Percentiles rank a stretch among this genome's conserved stretches.
Evolutionary conservation across 345 rosid species (phyloP).

Genomic region (Pelargonium nanum): DNA sequence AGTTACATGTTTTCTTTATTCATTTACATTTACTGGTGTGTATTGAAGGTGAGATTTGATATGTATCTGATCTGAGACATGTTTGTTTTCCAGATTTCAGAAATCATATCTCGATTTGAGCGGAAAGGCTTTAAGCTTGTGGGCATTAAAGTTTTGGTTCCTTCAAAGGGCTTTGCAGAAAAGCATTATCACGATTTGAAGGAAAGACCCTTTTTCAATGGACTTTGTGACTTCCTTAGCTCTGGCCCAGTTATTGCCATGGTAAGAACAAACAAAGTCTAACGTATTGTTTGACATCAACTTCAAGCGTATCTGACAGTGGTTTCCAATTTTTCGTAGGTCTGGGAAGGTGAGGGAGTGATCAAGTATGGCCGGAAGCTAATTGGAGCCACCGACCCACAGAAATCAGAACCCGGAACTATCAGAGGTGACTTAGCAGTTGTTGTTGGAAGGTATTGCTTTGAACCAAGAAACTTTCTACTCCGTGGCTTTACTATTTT

Average conservation of each 20-base stretch:
- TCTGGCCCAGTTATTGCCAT: conserved; percentile 97
- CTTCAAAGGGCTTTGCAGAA: conserved; percentile 81
- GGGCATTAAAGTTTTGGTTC: conserved; percentile 64
- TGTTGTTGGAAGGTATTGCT: conserved; percentile 71
- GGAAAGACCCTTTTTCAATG: conserved; percentile 91
- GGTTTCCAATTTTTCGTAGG: conserved; percentile 29
- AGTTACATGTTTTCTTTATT: background rate
- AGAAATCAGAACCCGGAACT: conserved; percentile 96
- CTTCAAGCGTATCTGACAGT: background rate
- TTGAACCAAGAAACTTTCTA: background rate
- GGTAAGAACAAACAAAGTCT: conserved; percentile 34
- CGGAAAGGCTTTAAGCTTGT: conserved; percentile 98
- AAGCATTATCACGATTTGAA: conserved; percentile 87
- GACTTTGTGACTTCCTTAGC: conserved; percentile 92
- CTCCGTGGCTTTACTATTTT: background rate
- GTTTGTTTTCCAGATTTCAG: conserved; percentile 50
- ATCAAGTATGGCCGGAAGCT: conserved; percentile 85
- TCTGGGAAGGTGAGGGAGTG: conserved; percentile 99
- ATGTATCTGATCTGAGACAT: background rate
- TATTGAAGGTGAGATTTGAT: background rate
- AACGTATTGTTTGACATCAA: background rate
- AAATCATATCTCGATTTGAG: conserved; percentile 84
- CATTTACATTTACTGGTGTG: background rate
- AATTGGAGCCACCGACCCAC: conserved; percentile 97
- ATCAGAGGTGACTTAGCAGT: conserved; percentile 97